These are phyloP conservation scores for Aspergillus sparsus DNA, from an alignment of 495 filamentous ascomycete genomes.

Conservation along the genomic window DNA sequence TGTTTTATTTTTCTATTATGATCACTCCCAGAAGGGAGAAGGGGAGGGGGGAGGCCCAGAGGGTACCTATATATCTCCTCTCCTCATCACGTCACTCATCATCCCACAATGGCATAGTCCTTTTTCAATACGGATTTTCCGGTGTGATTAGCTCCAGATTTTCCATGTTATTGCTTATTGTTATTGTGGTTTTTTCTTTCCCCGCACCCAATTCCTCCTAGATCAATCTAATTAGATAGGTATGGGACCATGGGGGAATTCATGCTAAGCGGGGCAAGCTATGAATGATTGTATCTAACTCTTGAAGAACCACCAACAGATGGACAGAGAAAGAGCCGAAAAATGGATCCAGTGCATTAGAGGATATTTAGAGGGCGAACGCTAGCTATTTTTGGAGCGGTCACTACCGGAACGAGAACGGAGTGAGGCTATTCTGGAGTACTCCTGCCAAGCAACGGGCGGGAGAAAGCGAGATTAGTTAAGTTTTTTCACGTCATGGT, in stretches of 20 bases:
- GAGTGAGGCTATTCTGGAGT: not conserved
- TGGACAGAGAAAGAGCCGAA: not conserved
- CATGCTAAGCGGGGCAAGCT: not conserved
- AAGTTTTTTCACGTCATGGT: too few species aligned
- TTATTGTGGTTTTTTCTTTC: not conserved
- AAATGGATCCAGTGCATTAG: conserved; percentile 5
- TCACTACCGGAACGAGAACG: conserved; percentile 10
- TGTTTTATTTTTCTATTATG: not conserved
- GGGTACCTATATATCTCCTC: too few species aligned
- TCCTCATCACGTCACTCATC: too few species aligned
- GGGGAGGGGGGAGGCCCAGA: too few species aligned
- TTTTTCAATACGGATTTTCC: too few species aligned
- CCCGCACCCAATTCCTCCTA: not conserved
- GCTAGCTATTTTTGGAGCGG: conserved; percentile 14
- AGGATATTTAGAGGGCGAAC: not conserved
- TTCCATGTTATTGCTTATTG: too few species aligned
- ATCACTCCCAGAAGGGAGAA: not conserved
- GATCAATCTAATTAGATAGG: not conserved
- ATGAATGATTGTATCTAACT: not conserved
- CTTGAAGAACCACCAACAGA: not conserved
- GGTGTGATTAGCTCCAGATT: too few species aligned
- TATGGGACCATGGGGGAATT: not conserved
- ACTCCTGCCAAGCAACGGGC: too few species aligned
- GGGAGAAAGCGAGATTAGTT: too few species aligned
- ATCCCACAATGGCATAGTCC: too few species aligned